phyloP scores from a whole-genome alignment of 2,329 filamentous ascomycete species.

The Alternaria novae-zelandiae region DNA sequence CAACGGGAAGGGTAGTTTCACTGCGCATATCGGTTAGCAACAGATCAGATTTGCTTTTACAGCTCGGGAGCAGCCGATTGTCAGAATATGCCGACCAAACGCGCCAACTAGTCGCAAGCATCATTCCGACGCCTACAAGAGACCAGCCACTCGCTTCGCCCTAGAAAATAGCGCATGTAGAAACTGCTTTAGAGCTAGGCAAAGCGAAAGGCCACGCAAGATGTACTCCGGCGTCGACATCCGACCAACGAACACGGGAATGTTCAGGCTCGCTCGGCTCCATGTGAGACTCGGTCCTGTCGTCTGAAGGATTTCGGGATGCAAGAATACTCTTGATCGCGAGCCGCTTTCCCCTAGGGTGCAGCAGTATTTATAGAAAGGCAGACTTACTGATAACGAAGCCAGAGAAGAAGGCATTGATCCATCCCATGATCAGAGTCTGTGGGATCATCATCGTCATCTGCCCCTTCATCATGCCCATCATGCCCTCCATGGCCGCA shows the following conservation, averaged over 20 bases:
- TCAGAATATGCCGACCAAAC: background rate
- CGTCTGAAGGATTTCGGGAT: background rate
- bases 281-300: background rate
- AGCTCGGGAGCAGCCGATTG: conserved; percentile 9
- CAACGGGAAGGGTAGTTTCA: conserved; percentile 96
- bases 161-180: background rate
- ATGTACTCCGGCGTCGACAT: background rate
- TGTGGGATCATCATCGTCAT: conserved; percentile 99
- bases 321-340: background rate
- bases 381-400: conserved; percentile 85
- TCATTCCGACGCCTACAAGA: background rate
- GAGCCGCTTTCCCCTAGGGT: background rate
- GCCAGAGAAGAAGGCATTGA: conserved; percentile 97
- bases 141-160: conserved; percentile 7
- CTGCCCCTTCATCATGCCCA: conserved; percentile 99
- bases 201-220: conserved; percentile 1
- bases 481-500: conserved; percentile 98
- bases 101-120: background rate
- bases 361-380: background rate
- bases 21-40: conserved; percentile 51
- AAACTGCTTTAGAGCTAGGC: background rate
- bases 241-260: background rate
- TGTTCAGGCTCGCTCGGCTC: background rate
- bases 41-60: background rate
- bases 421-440: conserved; percentile 99